Conservation (phyloP, 2,329 filamentous ascomycete genomes). For the Pseudocercospora crystallina region DNA sequence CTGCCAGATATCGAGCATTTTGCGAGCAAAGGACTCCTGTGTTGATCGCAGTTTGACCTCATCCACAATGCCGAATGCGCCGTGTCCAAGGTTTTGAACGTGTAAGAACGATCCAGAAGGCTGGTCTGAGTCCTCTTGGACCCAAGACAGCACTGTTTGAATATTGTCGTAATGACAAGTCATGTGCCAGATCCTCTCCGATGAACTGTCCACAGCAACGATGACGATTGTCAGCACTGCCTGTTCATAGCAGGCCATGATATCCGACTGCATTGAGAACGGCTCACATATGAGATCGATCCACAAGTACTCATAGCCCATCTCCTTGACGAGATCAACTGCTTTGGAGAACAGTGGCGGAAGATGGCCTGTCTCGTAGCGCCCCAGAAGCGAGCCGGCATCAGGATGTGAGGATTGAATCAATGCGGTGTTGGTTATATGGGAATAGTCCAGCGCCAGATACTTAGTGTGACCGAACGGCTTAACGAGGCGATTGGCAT, state of each 20-base stretch:
- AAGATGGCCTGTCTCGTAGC: no score
- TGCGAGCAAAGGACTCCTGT: conserved; percentile 4
- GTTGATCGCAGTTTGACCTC: conserved; percentile 6
- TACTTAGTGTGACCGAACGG: no score
- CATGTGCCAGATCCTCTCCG: conserved; percentile 6
- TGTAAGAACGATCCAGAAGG: conserved; percentile 2
- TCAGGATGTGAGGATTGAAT: no score
- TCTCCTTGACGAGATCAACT: conserved; percentile 6
- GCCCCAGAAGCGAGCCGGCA: no score
- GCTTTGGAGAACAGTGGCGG: background rate
- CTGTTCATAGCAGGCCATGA: conserved; percentile 5
- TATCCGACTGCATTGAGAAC: no score
- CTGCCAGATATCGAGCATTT: conserved; percentile 1
- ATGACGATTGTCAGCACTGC: conserved; percentile 11
- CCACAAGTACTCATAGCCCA: conserved; percentile 20
- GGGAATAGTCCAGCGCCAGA: no score
- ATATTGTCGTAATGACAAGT: conserved; percentile 6
- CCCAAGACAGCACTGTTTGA: background rate
- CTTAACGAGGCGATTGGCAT: no score
- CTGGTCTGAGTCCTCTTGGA: background rate
- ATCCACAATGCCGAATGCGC: conserved; percentile 14
- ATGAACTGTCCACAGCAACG: background rate
- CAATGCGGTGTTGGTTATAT: no score
- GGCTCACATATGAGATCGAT: conserved; percentile 17
- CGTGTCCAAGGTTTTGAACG: conserved; percentile 10